These are phyloP conservation scores for Colletotrichum neosansevieriae DNA, from an alignment of 2,329 filamentous ascomycete genomes.

Conservation along the genomic window DNA sequence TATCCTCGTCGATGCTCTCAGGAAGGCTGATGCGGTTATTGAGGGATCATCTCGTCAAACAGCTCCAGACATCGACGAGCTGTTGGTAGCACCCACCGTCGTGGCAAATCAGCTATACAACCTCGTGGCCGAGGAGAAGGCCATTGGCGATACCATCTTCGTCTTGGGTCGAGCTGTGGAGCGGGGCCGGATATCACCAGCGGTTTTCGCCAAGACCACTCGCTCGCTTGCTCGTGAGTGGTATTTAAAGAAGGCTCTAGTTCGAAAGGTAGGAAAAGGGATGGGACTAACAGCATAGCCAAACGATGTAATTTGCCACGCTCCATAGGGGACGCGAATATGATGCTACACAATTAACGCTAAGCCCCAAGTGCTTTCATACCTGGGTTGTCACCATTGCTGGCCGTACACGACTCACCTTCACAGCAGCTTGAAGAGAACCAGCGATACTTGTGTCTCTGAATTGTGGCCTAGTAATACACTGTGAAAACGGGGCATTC, in stretches of 20 bases:
- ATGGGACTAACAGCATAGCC: slow-evolving; percentile 69
- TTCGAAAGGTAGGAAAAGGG: slow-evolving; percentile 80
- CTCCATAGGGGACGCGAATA: background rate
- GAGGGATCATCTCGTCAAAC: slow-evolving; percentile 75
- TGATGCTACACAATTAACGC: too few relatives aligned
- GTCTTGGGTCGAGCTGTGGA: slow-evolving; percentile 82
- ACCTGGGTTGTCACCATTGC: too few relatives aligned
- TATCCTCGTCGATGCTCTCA: slow-evolving; percentile 81
- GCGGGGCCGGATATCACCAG: slow-evolving; percentile 75
- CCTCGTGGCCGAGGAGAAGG: slow-evolving; percentile 88
- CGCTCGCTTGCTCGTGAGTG: slow-evolving; percentile 81
- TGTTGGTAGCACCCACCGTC: slow-evolving; percentile 92
- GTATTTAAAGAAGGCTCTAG: slow-evolving; percentile 85
- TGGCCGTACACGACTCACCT: too few relatives aligned
- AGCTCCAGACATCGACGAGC: slow-evolving; percentile 85
- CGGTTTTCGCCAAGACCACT: slow-evolving; percentile 84
- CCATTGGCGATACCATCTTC: slow-evolving; percentile 88
- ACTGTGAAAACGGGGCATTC: too few relatives aligned
- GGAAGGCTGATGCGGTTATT: slow-evolving; percentile 83
- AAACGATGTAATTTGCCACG: background rate
- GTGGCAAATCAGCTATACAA: slow-evolving; percentile 94
- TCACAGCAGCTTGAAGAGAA: too few relatives aligned
- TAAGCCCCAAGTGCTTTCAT: too few relatives aligned
- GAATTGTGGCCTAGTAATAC: too few relatives aligned
- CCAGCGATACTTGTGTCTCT: too few relatives aligned